These are phyloP conservation scores for Trypanosoma melophagium DNA, from an alignment of 208 protist genomes.

Conservation along the genomic window DNA sequence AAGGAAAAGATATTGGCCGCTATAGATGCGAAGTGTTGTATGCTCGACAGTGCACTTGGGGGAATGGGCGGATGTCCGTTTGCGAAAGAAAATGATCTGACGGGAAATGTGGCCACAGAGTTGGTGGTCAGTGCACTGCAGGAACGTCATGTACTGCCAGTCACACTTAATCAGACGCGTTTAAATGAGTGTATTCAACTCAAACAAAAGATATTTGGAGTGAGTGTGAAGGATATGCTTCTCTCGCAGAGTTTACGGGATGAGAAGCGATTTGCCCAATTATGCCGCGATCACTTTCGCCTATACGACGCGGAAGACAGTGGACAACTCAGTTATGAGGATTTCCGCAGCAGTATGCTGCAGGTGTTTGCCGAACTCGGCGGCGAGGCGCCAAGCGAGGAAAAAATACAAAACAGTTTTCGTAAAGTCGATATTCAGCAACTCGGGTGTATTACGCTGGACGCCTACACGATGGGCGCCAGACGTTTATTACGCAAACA, in stretches of 20 bases:
- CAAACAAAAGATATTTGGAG: slow-evolving; percentile 44
- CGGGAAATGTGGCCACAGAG: slow-evolving; percentile 43
- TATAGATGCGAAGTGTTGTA: slow-evolving; percentile 25
- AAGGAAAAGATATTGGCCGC: slow-evolving; percentile 33
- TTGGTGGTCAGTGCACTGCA: slow-evolving; percentile 26
- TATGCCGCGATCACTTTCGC: slow-evolving; percentile 31
- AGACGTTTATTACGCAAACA: too few relatives aligned
- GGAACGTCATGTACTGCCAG: slow-evolving; percentile 12
- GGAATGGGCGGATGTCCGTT: slow-evolving; percentile 50
- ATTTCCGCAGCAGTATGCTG: slow-evolving; percentile 22
- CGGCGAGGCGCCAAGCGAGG: slow-evolving; percentile 20
- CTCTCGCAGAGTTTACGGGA: slow-evolving; percentile 29
- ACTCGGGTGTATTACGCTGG: slow-evolving; percentile 29
- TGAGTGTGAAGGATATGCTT: slow-evolving; percentile 40
- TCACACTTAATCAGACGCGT: slow-evolving; percentile 13
- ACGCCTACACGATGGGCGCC: slow-evolving; percentile 38
- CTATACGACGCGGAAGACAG: slow-evolving; percentile 20
- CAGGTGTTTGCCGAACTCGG: slow-evolving; percentile 30
- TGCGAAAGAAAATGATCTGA: slow-evolving; percentile 31
- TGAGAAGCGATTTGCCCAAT: slow-evolving; percentile 26
- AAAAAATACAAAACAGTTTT: slow-evolving; percentile 30
- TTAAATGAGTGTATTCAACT: slow-evolving; percentile 27
- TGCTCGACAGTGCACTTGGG: slow-evolving; percentile 38
- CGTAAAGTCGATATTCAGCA: slow-evolving; percentile 29
- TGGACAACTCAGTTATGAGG: slow-evolving; percentile 19